Base-by-base conservation (phyloP, 1,139 yeast genomes). In the Yamadazyma siamensis region DNA sequence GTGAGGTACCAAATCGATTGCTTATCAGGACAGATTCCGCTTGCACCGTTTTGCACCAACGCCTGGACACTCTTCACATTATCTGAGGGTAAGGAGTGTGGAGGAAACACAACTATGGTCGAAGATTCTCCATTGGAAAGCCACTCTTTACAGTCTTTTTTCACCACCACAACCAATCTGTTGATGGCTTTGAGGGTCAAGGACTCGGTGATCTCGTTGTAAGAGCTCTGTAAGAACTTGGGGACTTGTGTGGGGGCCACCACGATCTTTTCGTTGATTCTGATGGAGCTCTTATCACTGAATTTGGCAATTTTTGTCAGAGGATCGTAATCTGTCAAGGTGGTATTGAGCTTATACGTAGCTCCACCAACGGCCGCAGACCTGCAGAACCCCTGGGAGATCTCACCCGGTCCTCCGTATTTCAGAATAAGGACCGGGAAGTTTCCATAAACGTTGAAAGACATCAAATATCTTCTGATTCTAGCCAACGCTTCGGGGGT, bases 331-430 rank as follows among this genome's bases (percentile, higher is more conserved):
- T 77, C 76, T 6, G 64, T 61, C 35, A 88, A 59, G 28, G 69
- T 58, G 13, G 94, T 80, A 52, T 81, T 77, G 35, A 91, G 69
- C 59, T 88, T 88, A 60, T 89, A 91, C 23, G 94, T 86, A 35
- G 96, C 85, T 36, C 97, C 98, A 18, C 94, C 97, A 39, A 91
- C 98, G 10, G 99, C 98, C 4, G 98, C 97, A 37, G 95, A 83
- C 44, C 99, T 75, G 59, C 97, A 89, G 56, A 91, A 91, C 2
- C 96, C 99, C 61, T 91, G 99, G 6, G 95, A 80, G 20, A 91
- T 67, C 59, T 91, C 99, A 28, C 97, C 96, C 0, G 95, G 94
- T 3, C 96, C 94, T 35, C 98, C 98, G 57, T 81, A 91, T 65
- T 87, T 89, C 37, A 95, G 85, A 46, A 82, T 81, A 64, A 91